Evolutionary conservation across 2,329 filamentous ascomycete species (phyloP), one percentile per base, ranked within the genome.

Genomic region (Moelleriella libera): DNA sequence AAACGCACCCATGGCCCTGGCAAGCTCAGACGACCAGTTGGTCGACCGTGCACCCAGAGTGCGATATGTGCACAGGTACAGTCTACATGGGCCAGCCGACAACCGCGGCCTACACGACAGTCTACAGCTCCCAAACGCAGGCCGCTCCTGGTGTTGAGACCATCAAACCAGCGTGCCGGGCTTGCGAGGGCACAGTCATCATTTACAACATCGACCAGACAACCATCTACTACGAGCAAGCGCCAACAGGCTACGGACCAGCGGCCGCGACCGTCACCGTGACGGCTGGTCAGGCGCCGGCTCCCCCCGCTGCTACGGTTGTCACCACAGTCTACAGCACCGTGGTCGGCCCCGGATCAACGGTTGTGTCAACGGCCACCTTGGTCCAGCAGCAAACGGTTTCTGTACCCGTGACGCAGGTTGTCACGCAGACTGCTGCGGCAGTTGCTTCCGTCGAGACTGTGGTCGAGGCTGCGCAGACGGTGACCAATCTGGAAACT

Each of bases 111-210:
- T 47, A 44, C 32, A 31, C 43, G 7, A 47, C 46, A 7, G 40
- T 47, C 31, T 43, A 30, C 14, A 44, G 39, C 9, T 8, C 32
- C 14, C 40, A 47, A 12, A 47, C 41, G 8, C 32, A 43, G 32
- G 10, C 21, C 5, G 5, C 41, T 39, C 46, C 46, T 14, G 46
- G 41, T 37, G 30, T 47, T 11, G 45, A 47, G 46, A 47, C 46
- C 30, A 8, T 34, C n/a, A 31, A 40, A 41, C 46, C 46, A 28
- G 6, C 41, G 12, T 47, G 46, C n/a, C 46, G 46, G 6, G 46
- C 46, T 40, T 47, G 46, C 21, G 14, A 47, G 32, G 46, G 46
- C 14, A 47, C 46, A n/a, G 11, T 47, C 46, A 37, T 43, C 46
- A 47, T 47, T 11, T 47, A 44, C 21, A n/a, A 47, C 39, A 44